Evolutionary conservation across 139 green algal genomes (phyloP), one percentile per base, ranked within the genome.

Genomic region (Tetradesmus lagerheimii): DNA sequence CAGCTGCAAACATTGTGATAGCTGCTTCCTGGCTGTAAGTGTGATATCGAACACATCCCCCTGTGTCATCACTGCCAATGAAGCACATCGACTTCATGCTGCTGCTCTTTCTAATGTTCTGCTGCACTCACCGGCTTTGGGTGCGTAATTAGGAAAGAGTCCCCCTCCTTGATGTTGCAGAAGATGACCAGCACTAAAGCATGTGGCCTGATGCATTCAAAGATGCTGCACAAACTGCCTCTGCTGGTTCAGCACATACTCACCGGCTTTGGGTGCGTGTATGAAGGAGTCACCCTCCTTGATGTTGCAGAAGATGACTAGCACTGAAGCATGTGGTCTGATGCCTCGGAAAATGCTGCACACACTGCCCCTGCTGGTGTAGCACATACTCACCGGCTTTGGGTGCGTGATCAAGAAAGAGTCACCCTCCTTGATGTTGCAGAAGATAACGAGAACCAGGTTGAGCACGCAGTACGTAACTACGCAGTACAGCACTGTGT

Each of bases 201-300:
- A n/a, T n/a, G n/a, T n/a, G n/a, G n/a, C n/a, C n/a, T n/a, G n/a
- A n/a, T n/a, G n/a, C n/a, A n/a, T n/a, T n/a, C n/a, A n/a, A n/a
- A 76, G 6, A 9, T 50, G 18, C 29, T 35, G 66, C 29, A 31
- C 18, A 14, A 0, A 34, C 29, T 25, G 66, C 23, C 66, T n/a
- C 27, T 25, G 66, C 66, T 31, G 66, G 27, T 76, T 9, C 66
- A 31, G 66, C 29, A n/a, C 15, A 37, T 43, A 53, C 66, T 83
- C 37, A 88, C 90, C 64, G 37, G n/a, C 57, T 87, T 87, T 12
- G 88, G 83, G 41, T 91, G 91, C 4, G 94, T 95, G 35, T 1
- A 96, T 83, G 66, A 97, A 97, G 0, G 92, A 89, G 67, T 97
- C 95, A 0, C 93, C 93, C 89, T 98, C 95, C 25, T 92, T 71